Evolutionary conservation across 495 filamentous ascomycete genomes (phyloP).

Genomic region (Aspergillus mulundensis): DNA sequence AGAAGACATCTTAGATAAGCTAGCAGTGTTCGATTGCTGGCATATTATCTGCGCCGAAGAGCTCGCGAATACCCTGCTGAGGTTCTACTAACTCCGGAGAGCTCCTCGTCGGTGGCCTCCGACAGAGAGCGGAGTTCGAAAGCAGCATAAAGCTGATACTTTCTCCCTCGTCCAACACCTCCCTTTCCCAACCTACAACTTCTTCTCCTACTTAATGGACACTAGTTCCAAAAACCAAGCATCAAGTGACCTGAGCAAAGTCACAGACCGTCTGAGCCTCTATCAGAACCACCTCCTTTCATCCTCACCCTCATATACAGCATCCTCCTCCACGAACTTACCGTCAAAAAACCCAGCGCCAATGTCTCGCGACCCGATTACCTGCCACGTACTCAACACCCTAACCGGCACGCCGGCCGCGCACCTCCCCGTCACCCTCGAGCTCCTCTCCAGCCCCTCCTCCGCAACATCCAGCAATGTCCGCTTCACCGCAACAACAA

Average conservation of each 20-base stretch:
- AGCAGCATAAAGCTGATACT: constrained; percentile 5
- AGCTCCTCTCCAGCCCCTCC: constrained; percentile 36
- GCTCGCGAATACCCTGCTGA: constrained; percentile 12
- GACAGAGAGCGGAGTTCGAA: constrained; percentile 31
- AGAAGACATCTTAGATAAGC: not conserved
- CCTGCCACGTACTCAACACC: constrained; percentile 72
- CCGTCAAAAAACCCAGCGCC: constrained; percentile 41
- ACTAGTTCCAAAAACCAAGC: constrained; percentile 4
- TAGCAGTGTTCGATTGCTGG: not conserved
- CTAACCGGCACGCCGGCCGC: constrained; percentile 62
- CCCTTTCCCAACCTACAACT: not conserved
- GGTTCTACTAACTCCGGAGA: constrained; percentile 34
- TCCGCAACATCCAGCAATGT: constrained; percentile 15
- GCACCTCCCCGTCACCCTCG: constrained; percentile 53
- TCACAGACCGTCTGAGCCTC: constrained; percentile 35
- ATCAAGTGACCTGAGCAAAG: constrained; percentile 23
- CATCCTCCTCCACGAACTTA: constrained; percentile 19
- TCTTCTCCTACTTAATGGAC: constrained; percentile 28
- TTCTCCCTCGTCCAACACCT: not conserved
- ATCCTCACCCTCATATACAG: constrained; percentile 15
- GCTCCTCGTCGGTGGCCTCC: constrained; percentile 38
- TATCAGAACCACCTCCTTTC: constrained; percentile 34
- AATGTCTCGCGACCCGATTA: constrained; percentile 71
- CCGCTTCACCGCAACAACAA: constrained; percentile 64
- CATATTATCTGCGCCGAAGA: not conserved